Evolutionary conservation across 2,329 filamentous ascomycete genomes (phyloP).

Genomic region (Lachnellula subtilissima): DNA sequence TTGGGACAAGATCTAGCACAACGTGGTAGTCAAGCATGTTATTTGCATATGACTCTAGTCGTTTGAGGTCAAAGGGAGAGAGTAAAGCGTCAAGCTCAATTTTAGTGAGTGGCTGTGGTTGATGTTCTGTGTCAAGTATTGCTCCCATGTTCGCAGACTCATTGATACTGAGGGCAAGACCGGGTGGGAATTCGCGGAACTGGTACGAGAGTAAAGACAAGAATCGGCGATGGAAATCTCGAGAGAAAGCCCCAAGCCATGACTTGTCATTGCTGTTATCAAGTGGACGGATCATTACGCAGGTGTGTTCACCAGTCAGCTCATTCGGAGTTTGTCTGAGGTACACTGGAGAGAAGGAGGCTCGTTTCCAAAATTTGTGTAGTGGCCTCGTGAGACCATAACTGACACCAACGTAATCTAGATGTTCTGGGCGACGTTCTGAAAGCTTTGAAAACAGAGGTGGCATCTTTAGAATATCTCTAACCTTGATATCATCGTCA

Average conservation of each 20-base stretch:
- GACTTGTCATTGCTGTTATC: conserved; percentile 61
- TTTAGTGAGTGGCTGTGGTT: conserved; percentile 60
- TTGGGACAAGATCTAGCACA: conserved; percentile 86
- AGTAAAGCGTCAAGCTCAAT: conserved; percentile 70
- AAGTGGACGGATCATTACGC: conserved; percentile 89
- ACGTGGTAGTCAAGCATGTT: conserved; percentile 98
- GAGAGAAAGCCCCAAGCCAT: conserved; percentile 87
- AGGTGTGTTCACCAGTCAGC: conserved; percentile 93
- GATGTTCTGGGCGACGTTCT: conserved; percentile 70
- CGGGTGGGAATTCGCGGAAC: conserved; percentile 75
- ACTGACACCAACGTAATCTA: conserved; percentile 94
- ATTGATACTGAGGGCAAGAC: conserved; percentile 79
- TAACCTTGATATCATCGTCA: conserved; percentile 82
- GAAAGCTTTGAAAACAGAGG: conserved; percentile 85
- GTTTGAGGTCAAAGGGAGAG: conserved; percentile 90
- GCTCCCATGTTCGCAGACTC: conserved; percentile 75
- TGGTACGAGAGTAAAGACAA: conserved; percentile 84
- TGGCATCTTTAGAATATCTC: conserved; percentile 87
- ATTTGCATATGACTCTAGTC: conserved; percentile 90
- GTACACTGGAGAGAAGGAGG: conserved; percentile 83
- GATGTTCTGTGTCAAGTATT: conserved; percentile 55
- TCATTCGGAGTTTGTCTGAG: conserved; percentile 94
- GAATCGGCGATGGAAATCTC: conserved; percentile 95
- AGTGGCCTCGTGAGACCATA: conserved; percentile 84
- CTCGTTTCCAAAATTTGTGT: conserved; percentile 96